Evolutionary conservation across 495 filamentous ascomycete species (phyloP), one percentile per base, ranked within the genome.

Genomic region (Talaromyces borbonicus): DNA sequence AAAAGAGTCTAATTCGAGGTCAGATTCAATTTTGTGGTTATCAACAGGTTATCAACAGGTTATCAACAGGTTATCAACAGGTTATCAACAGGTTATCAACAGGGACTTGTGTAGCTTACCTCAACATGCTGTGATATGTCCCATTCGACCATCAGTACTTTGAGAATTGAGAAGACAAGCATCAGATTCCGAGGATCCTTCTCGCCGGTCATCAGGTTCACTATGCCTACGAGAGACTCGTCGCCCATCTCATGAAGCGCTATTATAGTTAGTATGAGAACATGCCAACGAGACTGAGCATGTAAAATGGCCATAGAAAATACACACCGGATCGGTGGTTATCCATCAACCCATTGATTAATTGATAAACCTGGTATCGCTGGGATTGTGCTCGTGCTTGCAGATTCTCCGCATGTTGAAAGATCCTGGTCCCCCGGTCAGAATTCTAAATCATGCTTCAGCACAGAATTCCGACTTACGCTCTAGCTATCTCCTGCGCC

Each of bases 161-260:
- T 81, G 27, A 85, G 56, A 25, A 86, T 71, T 1, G 83, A 87
- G 52, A 87, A 87, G 2, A 87, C 74, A 35, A 87, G 65, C 83
- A 87, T 87, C 22, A 87, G 65, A 54, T 87, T 87, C 20, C 83
- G 69, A 3, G 83, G 83, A 51, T 87, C 83, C 53, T 87, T 87
- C 60, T 87, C 83, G 25, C 81, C 82, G 2, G 79, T 79, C 58
- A 86, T 79, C 33, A 85, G 71, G 51, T 82, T 73, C 20, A 82
- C 78, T 24, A 85, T 72, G 9, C 74, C 75, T 11, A 79, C 60
- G 23, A 86, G 57, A 47, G 83, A 83, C 27, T 77, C 68, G 31
- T 74, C 68, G 7, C 68, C 73, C 65, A 81, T 73, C 2, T 66
- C 61, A 56, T 69, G 70, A 35, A 81, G 56, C 19, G 71, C 73